Conservation (phyloP, 2,329 filamentous ascomycete species). For the Aspergillus pseudotamarii region DNA sequence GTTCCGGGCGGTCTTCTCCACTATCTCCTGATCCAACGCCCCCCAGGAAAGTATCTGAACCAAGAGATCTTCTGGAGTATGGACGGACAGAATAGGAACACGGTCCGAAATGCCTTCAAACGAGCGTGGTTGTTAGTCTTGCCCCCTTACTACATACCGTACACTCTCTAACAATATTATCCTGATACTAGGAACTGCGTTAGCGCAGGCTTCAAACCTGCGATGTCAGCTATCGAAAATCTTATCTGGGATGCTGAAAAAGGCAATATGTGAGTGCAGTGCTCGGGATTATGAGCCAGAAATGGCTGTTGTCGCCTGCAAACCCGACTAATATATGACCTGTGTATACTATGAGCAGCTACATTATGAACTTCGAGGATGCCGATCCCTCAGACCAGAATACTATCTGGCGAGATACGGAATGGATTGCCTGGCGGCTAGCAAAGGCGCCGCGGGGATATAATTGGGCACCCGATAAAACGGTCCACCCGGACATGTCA, state of each 20-base stretch:
- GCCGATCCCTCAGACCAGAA: neutral
- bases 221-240: neutral
- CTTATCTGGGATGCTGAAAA: neutral
- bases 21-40: neutral
- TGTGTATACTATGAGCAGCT: neutral
- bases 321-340: too few relatives aligned
- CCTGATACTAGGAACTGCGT: neutral
- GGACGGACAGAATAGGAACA: neutral
- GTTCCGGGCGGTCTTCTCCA: neutral
- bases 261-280: neutral
- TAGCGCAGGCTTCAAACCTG: neutral
- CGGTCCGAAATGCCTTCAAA: neutral
- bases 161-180: neutral
- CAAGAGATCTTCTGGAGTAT: neutral
- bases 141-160: neutral
- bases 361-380: neutral
- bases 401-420: neutral
- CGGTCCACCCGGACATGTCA: neutral
- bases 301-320: neutral
- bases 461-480: neutral
- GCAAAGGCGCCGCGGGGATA: neutral
- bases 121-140: neutral
- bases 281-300: neutral
- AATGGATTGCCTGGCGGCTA: neutral
- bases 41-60: neutral